A percentile compares a stretch with the other conserved stretches of the same genome.
Conservation (phyloP, 495 filamentous ascomycete species). For the Geopyxis carbonaria region DNA sequence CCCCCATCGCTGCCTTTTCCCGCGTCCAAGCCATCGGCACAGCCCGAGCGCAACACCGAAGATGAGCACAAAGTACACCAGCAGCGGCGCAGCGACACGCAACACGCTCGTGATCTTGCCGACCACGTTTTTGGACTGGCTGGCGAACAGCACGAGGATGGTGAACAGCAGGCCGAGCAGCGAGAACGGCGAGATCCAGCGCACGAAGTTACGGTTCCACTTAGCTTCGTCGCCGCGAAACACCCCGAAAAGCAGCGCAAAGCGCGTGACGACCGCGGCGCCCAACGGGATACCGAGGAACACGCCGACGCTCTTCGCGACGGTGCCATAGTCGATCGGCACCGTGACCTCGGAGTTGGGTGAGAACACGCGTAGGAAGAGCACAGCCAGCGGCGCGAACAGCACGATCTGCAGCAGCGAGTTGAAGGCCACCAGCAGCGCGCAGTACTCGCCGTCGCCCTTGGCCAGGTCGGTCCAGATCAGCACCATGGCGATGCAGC, state of each 20-base stretch:
- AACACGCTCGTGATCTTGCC: conserved; percentile 70
- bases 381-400: conserved; percentile 61
- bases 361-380: conserved; percentile 61
- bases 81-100: conserved; percentile 59
- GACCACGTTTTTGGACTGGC: conserved; percentile 61
- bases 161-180: conserved; percentile 74
- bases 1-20: conserved; percentile 33
- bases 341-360: conserved; percentile 21
- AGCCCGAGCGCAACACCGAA: conserved; percentile 49
- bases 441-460: conserved; percentile 71
- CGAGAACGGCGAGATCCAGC: conserved; percentile 52
- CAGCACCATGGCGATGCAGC: conserved; percentile 77
- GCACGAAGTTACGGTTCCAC: conserved; percentile 56
- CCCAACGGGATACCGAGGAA: conserved; percentile 76
- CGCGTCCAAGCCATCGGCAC: conserved; percentile 19
- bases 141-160: conserved; percentile 70
- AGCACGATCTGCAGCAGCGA: conserved; percentile 75
- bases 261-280: conserved; percentile 60
- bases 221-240: conserved; percentile 37
- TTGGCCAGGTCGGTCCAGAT: conserved; percentile 66
- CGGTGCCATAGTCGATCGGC: conserved; percentile 47
- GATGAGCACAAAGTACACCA: conserved; percentile 62
- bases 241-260: conserved; percentile 30
- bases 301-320: conserved; percentile 62
- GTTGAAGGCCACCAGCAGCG: conserved; percentile 78